Conservation (phyloP, 805 yeast species). For the Candida qinlingensis region DNA sequence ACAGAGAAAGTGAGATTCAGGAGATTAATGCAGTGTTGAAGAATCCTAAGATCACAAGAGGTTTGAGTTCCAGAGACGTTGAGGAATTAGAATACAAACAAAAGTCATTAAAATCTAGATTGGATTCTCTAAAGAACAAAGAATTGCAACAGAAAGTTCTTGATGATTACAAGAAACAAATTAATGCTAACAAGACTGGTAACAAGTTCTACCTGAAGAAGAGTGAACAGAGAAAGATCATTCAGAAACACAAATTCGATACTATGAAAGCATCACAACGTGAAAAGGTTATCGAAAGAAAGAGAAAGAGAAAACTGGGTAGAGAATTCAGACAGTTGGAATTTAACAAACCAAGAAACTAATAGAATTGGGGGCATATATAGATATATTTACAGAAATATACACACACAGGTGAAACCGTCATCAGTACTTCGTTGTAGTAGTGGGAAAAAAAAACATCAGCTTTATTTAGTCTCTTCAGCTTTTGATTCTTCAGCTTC, state of each 20-base stretch:
- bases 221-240: slow-evolving; percentile 65
- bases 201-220: slow-evolving; percentile 53
- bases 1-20: slow-evolving; percentile 66
- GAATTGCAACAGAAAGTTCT: slow-evolving; percentile 72
- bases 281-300: slow-evolving; percentile 80
- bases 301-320: slow-evolving; percentile 80
- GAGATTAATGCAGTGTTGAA: slow-evolving; percentile 53
- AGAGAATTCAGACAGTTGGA: slow-evolving; percentile 60
- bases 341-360: slow-evolving; percentile 28
- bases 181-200: slow-evolving; percentile 42
- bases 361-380: not conserved
- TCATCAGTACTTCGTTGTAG: too few species aligned
- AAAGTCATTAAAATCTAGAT: slow-evolving; percentile 60
- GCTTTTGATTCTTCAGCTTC: slow-evolving; percentile 3
- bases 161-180: slow-evolving; percentile 43
- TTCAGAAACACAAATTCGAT: slow-evolving; percentile 75
- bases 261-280: slow-evolving; percentile 65
- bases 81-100: slow-evolving; percentile 49
- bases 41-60: slow-evolving; percentile 42
- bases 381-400: not conserved
- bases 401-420: too few species aligned
- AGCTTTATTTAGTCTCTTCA: not conserved
- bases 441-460: too few species aligned
- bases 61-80: slow-evolving; percentile 38
- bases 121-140: slow-evolving; percentile 63